Evolutionary conservation across 2,329 filamentous ascomycete genomes (phyloP).

Genomic region (Saccharata proteae): DNA sequence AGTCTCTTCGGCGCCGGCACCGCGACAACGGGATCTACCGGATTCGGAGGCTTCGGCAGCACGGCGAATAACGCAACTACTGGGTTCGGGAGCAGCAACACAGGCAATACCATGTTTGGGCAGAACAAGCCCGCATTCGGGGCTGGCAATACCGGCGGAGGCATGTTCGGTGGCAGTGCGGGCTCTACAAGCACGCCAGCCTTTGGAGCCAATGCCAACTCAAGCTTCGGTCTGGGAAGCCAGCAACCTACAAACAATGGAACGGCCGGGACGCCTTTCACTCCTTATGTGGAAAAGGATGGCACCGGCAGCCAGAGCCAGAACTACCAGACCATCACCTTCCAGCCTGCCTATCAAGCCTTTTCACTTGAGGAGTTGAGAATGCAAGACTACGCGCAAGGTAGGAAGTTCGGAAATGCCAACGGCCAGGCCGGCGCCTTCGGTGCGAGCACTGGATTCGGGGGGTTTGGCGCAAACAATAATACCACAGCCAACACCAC

Average conservation of each 20-base stretch:
- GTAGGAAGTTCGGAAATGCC: slow-evolving; percentile 69
- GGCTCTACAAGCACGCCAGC: slow-evolving; percentile 24
- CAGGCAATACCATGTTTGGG: slow-evolving; percentile 23
- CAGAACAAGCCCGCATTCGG: slow-evolving; percentile 40
- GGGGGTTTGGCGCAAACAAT: slow-evolving; percentile 31
- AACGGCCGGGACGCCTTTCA: slow-evolving; percentile 54
- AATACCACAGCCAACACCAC: slow-evolving; percentile 25
- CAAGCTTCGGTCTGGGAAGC: slow-evolving; percentile 32
- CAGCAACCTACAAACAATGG: slow-evolving; percentile 45
- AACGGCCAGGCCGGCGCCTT: slow-evolving; percentile 75
- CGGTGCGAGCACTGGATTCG: slow-evolving; percentile 51
- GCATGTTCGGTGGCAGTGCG: slow-evolving; percentile 26
- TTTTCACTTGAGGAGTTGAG: slow-evolving; percentile 65
- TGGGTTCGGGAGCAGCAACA: slow-evolving; percentile 13
- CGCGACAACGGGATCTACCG: slow-evolving; percentile 11
- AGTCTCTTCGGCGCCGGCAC: slow-evolving; percentile 16
- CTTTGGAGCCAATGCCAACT: slow-evolving; percentile 28
- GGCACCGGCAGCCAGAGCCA: slow-evolving; percentile 36
- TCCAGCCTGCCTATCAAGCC: slow-evolving; percentile 71
- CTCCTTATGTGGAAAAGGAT: slow-evolving; percentile 63
- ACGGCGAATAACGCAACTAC: slow-evolving; percentile 10
- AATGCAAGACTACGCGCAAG: slow-evolving; percentile 77
- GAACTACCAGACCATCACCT: slow-evolving; percentile 67
- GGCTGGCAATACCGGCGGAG: slow-evolving; percentile 21
- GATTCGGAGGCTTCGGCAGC: slow-evolving; percentile 15